Conservation (phyloP, 108 stramenopile genomes). For the Pinguiococcus pyrenoidosus region DNA sequence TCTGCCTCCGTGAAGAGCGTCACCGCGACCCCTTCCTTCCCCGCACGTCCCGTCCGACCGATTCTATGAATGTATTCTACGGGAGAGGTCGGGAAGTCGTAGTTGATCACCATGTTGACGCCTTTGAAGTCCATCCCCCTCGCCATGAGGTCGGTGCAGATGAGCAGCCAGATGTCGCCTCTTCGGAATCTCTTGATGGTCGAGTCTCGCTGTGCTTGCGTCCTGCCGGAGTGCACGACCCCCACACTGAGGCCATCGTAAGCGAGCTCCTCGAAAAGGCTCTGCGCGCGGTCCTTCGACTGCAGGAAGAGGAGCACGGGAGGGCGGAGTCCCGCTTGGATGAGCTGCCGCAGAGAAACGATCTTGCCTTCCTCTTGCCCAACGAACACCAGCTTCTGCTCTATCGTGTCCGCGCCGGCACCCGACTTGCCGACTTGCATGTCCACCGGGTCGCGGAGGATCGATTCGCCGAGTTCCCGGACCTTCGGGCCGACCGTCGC, state of each 20-base stretch:
- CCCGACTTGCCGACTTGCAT: constrained; percentile 53
- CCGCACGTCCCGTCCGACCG: constrained; percentile 85
- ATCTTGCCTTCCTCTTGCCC: constrained; percentile 94
- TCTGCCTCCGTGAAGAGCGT: constrained; percentile 86
- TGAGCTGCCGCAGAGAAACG: constrained; percentile 54
- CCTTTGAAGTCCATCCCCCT: constrained; percentile 95
- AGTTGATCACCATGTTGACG: constrained; percentile 91
- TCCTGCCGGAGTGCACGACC: constrained; percentile 79
- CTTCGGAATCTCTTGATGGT: constrained; percentile 76
- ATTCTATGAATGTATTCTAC: constrained; percentile 66
- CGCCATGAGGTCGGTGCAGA: constrained; percentile 92
- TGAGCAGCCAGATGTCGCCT: constrained; percentile 92
- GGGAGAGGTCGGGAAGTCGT: constrained; percentile 62
- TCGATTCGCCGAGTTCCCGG: constrained; percentile 57
- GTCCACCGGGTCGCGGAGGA: constrained; percentile 78
- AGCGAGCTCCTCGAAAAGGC: constrained; percentile 74
- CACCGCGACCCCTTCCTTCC: constrained; percentile 74
- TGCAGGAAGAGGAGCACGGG: constrained; percentile 62
- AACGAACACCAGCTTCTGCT: constrained; percentile 72
- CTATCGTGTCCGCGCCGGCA: constrained; percentile 40
- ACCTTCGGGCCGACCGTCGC: constrained; percentile 82
- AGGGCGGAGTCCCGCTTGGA: constrained; percentile 18
- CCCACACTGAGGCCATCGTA: constrained; percentile 86
- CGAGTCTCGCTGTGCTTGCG: constrained; percentile 62
- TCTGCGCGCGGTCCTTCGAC: constrained; percentile 82